A percentile compares a stretch with the other conserved stretches of the same genome.
Conservation (phyloP, 2,329 filamentous ascomycete genomes). For the Fusarium devonianum region DNA sequence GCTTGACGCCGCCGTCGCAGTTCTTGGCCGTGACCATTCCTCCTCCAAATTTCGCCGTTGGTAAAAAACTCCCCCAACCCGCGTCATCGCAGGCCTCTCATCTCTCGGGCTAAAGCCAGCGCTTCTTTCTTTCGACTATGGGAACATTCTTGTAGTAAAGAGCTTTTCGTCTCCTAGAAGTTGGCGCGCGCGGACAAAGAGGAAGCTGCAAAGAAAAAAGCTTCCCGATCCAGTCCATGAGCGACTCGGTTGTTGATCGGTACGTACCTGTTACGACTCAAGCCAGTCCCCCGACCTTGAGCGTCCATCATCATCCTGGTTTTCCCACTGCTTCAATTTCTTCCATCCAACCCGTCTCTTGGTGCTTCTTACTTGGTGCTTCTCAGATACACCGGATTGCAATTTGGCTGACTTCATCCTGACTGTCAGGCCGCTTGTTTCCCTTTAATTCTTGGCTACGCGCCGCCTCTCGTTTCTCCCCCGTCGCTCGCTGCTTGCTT, state of each 20-base stretch:
- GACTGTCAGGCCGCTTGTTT: conserved; percentile 12
- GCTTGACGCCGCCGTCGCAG: conserved; percentile 9
- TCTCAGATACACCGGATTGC: conserved; percentile 19
- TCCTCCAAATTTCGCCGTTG: not conserved
- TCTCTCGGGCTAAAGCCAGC: conserved; percentile 7
- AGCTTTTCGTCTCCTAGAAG: not conserved
- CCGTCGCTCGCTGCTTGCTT: conserved; percentile 25
- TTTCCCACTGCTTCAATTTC: too few species aligned
- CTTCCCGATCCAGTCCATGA: too few species aligned
- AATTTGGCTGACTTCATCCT: conserved; percentile 19
- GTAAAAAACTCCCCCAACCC: not conserved
- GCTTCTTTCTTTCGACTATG: not conserved
- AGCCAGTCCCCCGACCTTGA: too few species aligned
- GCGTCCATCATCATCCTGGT: too few species aligned
- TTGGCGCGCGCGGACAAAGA: conserved; percentile 3
- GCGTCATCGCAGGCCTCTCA: not conserved
- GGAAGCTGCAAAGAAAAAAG: conserved; percentile 12
- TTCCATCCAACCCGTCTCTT: too few species aligned
- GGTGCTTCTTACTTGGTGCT: conserved; percentile 3
- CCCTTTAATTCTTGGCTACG: conserved; percentile 6
- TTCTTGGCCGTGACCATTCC: not conserved
- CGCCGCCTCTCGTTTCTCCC: conserved; percentile 9
- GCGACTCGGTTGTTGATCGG: too few species aligned
- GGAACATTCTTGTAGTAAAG: not conserved
- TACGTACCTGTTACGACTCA: too few species aligned